Percentiles rank a stretch among this genome's conserved stretches.
phyloP scores from a whole-genome alignment of 2,329 filamentous ascomycete species.

The Rhexocercosporidium sp. region DNA sequence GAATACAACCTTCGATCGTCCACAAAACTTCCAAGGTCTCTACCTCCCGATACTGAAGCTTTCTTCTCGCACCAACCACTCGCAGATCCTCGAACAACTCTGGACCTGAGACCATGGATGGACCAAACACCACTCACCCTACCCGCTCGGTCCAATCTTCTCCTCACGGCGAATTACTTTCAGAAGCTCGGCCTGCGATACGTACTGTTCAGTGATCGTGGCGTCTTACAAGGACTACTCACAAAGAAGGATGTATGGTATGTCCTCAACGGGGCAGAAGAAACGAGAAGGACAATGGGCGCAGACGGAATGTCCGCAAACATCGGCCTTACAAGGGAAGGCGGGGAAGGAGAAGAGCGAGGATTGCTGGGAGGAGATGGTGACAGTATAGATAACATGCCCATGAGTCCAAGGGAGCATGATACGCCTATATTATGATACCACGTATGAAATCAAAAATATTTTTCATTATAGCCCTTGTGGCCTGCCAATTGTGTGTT shows the following conservation, averaged over 20 bases:
- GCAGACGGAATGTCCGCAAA: conserved; percentile 44
- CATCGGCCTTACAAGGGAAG: conserved; percentile 47
- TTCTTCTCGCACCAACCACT: conserved; percentile 86
- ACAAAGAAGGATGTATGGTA: conserved; percentile 99
- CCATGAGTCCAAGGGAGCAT: conserved; percentile 29
- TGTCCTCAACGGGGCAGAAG: conserved; percentile 79
- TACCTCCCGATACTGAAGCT: conserved; percentile 75
- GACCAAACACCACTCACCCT: conserved; percentile 96
- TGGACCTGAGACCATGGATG: conserved; percentile 97
- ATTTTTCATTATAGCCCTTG: neutral
- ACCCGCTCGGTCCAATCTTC: conserved; percentile 74
- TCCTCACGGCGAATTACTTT: conserved; percentile 91
- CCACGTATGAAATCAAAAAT: conserved; percentile 15
- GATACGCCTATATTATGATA: conserved; percentile 37
- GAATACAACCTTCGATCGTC: conserved; percentile 77
- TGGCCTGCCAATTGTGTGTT: neutral
- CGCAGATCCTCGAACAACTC: conserved; percentile 74
- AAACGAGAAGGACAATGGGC: conserved; percentile 52
- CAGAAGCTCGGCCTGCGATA: conserved; percentile 92
- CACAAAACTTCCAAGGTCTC: conserved; percentile 57
- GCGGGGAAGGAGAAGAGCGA: conserved; percentile 48
- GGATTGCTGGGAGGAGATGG: conserved; percentile 49
- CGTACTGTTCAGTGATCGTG: conserved; percentile 83
- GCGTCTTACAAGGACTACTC: conserved; percentile 80
- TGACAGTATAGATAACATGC: conserved; percentile 32